Percentiles rank a stretch among this genome's conserved stretches.
These are phyloP conservation scores for Nothomitra cinnamomea DNA, from an alignment of 2,329 filamentous ascomycete species.

Conservation along the genomic window DNA sequence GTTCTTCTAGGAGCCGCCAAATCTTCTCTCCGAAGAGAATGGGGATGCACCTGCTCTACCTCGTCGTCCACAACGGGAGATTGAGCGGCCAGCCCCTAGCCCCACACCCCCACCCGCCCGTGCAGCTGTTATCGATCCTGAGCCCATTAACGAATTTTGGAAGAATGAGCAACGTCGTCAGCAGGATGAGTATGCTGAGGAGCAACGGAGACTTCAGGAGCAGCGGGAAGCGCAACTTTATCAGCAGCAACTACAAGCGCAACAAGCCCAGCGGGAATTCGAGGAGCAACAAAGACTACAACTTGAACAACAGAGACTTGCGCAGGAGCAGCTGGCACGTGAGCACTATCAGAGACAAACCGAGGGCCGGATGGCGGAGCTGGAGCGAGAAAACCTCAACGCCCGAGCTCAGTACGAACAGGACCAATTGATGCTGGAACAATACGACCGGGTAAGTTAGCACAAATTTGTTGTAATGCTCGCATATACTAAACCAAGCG, in stretches of 20 bases:
- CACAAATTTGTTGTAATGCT: not conserved
- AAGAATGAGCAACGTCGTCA: conserved; percentile 80
- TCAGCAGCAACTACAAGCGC: conserved; percentile 64
- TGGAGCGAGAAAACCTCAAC: conserved; percentile 88
- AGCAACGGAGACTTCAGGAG: conserved; percentile 75
- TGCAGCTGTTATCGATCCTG: conserved; percentile 58
- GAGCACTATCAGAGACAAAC: conserved; percentile 90
- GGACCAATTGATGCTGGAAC: conserved; percentile 93
- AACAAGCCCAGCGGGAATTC: conserved; percentile 85
- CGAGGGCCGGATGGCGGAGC: conserved; percentile 83
- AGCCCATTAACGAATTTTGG: conserved; percentile 97
- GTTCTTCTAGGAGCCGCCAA: conserved; percentile 34
- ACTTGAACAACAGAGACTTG: conserved; percentile 74
- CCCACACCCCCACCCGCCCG: conserved; percentile 40
- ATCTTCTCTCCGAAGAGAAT: conserved; percentile 60
- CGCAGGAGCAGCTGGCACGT: conserved; percentile 74
- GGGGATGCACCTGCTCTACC: conserved; percentile 72
- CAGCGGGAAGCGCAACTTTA: conserved; percentile 69
- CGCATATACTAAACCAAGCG: not conserved
- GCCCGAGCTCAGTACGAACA: conserved; percentile 89
- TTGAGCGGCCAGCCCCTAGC: conserved; percentile 48
- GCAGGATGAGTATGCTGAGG: conserved; percentile 87
- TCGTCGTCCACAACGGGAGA: conserved; percentile 50
- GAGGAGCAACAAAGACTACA: conserved; percentile 84
- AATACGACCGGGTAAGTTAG: conserved; percentile 50